Conservation (phyloP, 305 asterid genomes). For the Coffea humblotiana region DNA sequence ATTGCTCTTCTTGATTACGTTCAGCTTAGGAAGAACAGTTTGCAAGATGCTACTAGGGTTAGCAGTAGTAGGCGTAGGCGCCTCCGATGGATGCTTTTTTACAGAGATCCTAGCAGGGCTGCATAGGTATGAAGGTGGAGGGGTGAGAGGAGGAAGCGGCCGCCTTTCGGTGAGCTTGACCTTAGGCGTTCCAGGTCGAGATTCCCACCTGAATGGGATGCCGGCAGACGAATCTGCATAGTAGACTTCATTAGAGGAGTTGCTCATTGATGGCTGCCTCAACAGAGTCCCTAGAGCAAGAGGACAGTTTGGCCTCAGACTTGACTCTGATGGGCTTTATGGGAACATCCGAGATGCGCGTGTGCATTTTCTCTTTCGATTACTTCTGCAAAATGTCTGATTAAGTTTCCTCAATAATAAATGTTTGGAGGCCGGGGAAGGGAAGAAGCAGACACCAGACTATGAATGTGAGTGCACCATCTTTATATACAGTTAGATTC, state of each 20-base stretch:
- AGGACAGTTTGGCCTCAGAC: slow-evolving; percentile 25
- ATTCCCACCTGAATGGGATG: slow-evolving; percentile 61
- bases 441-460: slow-evolving; percentile 6
- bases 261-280: slow-evolving; percentile 20
- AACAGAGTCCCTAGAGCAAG: slow-evolving; percentile 21
- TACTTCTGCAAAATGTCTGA: background rate
- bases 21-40: slow-evolving; percentile 34
- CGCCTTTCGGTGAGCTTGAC: slow-evolving; percentile 25
- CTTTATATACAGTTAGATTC: slow-evolving; percentile 21
- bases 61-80: background rate
- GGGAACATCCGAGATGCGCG: slow-evolving; percentile 15
- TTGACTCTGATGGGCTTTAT: slow-evolving; percentile 33
- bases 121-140: slow-evolving; percentile 53
- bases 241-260: slow-evolving; percentile 38
- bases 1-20: slow-evolving; percentile 24
- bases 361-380: slow-evolving; percentile 22
- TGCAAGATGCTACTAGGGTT: slow-evolving; percentile 16
- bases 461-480: background rate
- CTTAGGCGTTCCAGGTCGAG: slow-evolving; percentile 60
- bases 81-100: slow-evolving; percentile 7
- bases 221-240: slow-evolving; percentile 41
- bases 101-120: slow-evolving; percentile 26
- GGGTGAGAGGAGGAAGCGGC: slow-evolving; percentile 63
- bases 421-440: background rate
- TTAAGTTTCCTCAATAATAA: background rate